phyloP scores from a whole-genome alignment of 225 moss, liverwort and hornwort genomes.

The Ulota crispa region DNA sequence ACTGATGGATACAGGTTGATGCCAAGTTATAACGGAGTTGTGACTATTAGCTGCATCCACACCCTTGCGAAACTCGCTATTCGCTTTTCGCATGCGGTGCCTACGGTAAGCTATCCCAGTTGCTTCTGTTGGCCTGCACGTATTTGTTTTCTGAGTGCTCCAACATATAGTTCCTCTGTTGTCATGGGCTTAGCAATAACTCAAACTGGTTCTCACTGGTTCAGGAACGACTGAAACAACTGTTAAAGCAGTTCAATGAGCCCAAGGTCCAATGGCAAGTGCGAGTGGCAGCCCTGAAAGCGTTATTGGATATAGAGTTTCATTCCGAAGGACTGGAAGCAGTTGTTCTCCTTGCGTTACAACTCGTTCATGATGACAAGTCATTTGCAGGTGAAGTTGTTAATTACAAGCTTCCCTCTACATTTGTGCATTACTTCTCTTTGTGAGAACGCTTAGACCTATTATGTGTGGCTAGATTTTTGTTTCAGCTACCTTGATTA shows the following conservation, averaged over 20 bases:
- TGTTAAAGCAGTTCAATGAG: conserved; percentile 74
- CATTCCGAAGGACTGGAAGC: conserved; percentile 73
- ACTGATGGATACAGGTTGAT: conserved; percentile 66
- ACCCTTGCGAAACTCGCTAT: conserved; percentile 87
- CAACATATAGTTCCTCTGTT: not conserved
- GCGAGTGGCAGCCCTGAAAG: conserved; percentile 75
- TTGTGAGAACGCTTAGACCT: not conserved
- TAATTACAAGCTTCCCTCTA: not conserved
- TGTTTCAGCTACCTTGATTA: conserved; percentile 7
- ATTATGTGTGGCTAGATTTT: conserved; percentile 3
- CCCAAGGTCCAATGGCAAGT: conserved; percentile 64
- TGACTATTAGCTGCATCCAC: conserved; percentile 91
- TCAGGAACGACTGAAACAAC: conserved; percentile 71
- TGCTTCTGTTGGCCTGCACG: conserved; percentile 14
- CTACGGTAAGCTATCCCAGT: conserved; percentile 47
- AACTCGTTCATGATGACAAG: conserved; percentile 58
- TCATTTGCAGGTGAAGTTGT: conserved; percentile 66
- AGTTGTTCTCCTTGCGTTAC: conserved; percentile 68
- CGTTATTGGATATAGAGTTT: conserved; percentile 76
- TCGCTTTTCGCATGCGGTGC: conserved; percentile 66
- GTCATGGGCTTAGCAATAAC: conserved; percentile 15
- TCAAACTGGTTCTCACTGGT: conserved; percentile 22
- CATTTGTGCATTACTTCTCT: not conserved
- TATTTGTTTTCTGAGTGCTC: conserved; percentile 7
- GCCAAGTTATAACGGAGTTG: conserved; percentile 93